Evolutionary conservation across 208 protist species (phyloP), one percentile per base, ranked within the genome.

Genomic region (Naegleria fowleri): DNA sequence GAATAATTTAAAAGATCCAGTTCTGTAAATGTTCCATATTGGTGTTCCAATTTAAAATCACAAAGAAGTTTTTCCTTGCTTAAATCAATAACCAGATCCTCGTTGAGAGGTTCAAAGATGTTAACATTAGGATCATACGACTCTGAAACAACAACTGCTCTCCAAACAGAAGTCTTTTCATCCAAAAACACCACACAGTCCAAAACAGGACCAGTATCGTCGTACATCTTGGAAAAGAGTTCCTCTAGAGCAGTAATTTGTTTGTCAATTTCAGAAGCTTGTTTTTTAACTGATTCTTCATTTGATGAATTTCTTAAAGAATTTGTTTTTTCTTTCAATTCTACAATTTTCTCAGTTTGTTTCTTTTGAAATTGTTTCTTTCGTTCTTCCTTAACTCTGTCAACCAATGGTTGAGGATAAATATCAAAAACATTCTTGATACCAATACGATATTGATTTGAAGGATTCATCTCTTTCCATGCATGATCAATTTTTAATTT

Each of bases 121-220:
- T 67, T 67, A 15, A 29, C 22, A 15, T 67, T 29, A 4, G 55
- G 19, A 67, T 67, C 55, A 67, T 67, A 67, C 11, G 19, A 29
- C 11, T 67, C 55, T 29, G 11, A 29, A 67, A 67, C 55, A 67
- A 67, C 55, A 2, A 67, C 55, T 36, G n/a, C 67, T 79, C n/a
- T 79, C 19, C n/a, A 67, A 15, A 67, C 55, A 29, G 11, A 29
- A 29, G 85, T 84, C 3, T 48, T 13, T 43, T 91, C 93, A 48
- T 94, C 92, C 33, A 92, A 55, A 76, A 90, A 95, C 22, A 93
- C 88, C 19, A 94, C 76, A n/a, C 86, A 91, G 59, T 95, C 83
- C 76, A 38, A 76, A 84, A 67, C 11, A 43, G 51, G 52, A 36
- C 79, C 92, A 16, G 15, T 5, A 79, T 93, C 90, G 33, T 93